phyloP scores from a whole-genome alignment of 2,329 filamentous ascomycete genomes.

The Fusarium liriodendri region DNA sequence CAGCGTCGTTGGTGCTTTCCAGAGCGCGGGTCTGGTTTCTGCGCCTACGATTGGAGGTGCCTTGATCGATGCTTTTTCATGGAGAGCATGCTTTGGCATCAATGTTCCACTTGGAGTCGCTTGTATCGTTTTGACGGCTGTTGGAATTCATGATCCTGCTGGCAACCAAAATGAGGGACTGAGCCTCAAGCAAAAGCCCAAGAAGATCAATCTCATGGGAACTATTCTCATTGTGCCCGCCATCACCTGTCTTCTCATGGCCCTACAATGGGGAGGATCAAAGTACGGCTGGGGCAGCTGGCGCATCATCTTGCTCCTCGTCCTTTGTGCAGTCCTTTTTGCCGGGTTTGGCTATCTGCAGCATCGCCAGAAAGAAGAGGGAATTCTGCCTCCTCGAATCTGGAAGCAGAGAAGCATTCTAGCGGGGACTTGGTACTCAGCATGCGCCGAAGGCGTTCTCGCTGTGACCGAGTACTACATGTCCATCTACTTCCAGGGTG shows the following conservation, averaged over 20 bases:
- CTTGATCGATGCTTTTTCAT: slow-evolving; percentile 32
- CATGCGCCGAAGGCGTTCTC: slow-evolving; percentile 36
- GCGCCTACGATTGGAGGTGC: slow-evolving; percentile 37
- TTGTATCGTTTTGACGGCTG: slow-evolving; percentile 29
- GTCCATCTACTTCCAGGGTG: slow-evolving; percentile 43
- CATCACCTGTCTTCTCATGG: slow-evolving; percentile 37
- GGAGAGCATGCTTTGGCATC: slow-evolving; percentile 42
- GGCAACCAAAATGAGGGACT: background rate
- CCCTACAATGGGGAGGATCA: slow-evolving; percentile 38
- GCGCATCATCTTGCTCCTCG: slow-evolving; percentile 34
- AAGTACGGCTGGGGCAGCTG: slow-evolving; percentile 40
- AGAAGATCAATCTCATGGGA: slow-evolving; percentile 28
- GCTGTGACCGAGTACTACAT: slow-evolving; percentile 42
- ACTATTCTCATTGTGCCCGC: slow-evolving; percentile 29
- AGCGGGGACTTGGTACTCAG: slow-evolving; percentile 37
- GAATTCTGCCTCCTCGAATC: slow-evolving; percentile 29
- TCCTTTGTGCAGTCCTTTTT: slow-evolving; percentile 16
- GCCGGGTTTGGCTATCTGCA: slow-evolving; percentile 31
- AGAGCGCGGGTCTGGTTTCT: slow-evolving; percentile 34
- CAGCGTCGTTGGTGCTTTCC: slow-evolving; percentile 32
- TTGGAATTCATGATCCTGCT: slow-evolving; percentile 33
- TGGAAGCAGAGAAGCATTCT: slow-evolving; percentile 41
- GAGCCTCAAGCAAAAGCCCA: slow-evolving; percentile 25
- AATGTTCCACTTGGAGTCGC: slow-evolving; percentile 31
- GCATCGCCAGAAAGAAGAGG: slow-evolving; percentile 29